phyloP scores from a whole-genome alignment of 1,139 yeast genomes.

The Diutina catenulata region DNA sequence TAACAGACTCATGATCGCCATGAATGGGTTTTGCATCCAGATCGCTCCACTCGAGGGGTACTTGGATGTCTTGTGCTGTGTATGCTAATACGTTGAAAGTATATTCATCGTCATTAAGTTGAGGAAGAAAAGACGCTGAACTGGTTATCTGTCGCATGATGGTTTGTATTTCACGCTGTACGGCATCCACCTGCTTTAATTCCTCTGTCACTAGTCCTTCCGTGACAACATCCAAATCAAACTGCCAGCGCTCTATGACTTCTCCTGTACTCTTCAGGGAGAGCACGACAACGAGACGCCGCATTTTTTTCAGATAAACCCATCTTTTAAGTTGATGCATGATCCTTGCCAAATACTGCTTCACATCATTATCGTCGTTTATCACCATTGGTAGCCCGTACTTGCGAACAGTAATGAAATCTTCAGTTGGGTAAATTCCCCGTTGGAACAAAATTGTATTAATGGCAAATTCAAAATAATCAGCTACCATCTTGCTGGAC shows the following conservation, averaged over 20 bases:
- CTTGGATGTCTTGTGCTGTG: slow-evolving; percentile 50
- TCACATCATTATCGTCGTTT: slow-evolving; percentile 68
- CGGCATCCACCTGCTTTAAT: slow-evolving; percentile 33
- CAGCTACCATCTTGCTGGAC: slow-evolving; percentile 66
- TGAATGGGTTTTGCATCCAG: slow-evolving; percentile 49
- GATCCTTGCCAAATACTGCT: slow-evolving; percentile 53
- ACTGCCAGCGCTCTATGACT: slow-evolving; percentile 80
- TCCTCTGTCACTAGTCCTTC: slow-evolving; percentile 6
- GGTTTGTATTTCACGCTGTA: slow-evolving; percentile 71
- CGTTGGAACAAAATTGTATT: slow-evolving; percentile 79
- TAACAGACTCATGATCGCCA: slow-evolving; percentile 51
- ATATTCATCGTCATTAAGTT: slow-evolving; percentile 51
- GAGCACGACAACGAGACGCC: slow-evolving; percentile 60
- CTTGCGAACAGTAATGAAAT: slow-evolving; percentile 67
- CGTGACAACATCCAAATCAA: slow-evolving; percentile 39
- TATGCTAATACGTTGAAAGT: slow-evolving; percentile 83
- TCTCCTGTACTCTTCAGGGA: slow-evolving; percentile 57
- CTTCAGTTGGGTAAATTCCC: slow-evolving; percentile 85
- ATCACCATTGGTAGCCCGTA: slow-evolving; percentile 71
- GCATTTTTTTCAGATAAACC: slow-evolving; percentile 63
- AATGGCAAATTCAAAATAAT: slow-evolving; percentile 74
- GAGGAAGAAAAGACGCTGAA: slow-evolving; percentile 75
- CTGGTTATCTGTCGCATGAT: slow-evolving; percentile 85
- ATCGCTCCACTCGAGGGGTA: slow-evolving; percentile 84
- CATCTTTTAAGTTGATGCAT: slow-evolving; percentile 73